Evolutionary conservation across 2,329 filamentous ascomycete species (phyloP), one percentile per base, ranked within the genome.

Genomic region (Monilinia laxa): DNA sequence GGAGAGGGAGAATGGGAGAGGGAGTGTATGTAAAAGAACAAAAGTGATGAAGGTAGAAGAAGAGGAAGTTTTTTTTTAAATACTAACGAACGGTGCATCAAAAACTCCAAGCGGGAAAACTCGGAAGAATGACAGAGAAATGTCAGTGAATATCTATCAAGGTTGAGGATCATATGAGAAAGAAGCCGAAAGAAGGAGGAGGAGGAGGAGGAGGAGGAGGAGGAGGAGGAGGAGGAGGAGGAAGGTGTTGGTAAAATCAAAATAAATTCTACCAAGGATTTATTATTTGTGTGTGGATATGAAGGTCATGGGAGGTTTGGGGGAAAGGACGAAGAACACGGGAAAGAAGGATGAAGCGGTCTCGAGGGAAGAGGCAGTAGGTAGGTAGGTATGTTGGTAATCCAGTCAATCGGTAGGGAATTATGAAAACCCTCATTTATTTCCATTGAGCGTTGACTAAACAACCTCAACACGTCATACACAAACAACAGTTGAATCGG

Each of bases 221-320:
- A 65, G 62, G 51, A 58, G 28, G 28, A 49, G 53, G 52, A 65
- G 62, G 51, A 58, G 28, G 28, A 65, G 54, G 51, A 58, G 54
- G 31, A 59, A 49, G 63, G 28, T 47, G 25, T 47, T 38, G 31
- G 9, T n/a, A 58, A 38, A 58, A 25, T 31, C 16, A 23, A 35
- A 47, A 47, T 16, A 35, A 35, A 4, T 35, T 35, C 31, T 35
- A 35, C 31, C 31, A 35, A 35, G 45, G 35, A 12, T 55, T 55
- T 16, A 6, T 25, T 52, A 6, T 20, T 5, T 42, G 9, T 7
- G 28, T 14, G 20, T 40, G 60, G 35, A 56, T 42, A 23, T 42
- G 35, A 63, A 9, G 23, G 18, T 28, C 28, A 28, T 28, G 42
- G 49, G 40, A n/a, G 4, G 40, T 14, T 25, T 63, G 28, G 18